Percentiles rank a stretch among this genome's conserved stretches.
These are phyloP conservation scores for Penicillium bialowiezense DNA, from an alignment of 495 filamentous ascomycete genomes.

Conservation along the genomic window DNA sequence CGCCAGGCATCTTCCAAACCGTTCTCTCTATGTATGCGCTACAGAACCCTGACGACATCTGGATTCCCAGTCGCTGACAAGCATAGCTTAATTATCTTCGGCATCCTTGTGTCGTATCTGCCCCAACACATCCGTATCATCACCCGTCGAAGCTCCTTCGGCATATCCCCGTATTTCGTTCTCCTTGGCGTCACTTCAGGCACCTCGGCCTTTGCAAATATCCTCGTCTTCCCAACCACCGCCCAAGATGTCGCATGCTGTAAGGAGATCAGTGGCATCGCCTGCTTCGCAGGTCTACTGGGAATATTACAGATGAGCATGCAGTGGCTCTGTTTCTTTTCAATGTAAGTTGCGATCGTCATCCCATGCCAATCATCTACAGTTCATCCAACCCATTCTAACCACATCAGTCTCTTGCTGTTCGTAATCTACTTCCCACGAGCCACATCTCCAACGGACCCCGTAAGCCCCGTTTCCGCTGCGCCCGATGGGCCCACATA, in stretches of 20 bases:
- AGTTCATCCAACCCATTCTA: background rate
- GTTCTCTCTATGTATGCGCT: constrained; percentile 56
- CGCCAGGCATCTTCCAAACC: constrained; percentile 56
- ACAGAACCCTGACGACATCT: background rate
- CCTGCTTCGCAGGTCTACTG: constrained; percentile 79
- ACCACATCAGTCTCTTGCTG: constrained; percentile 63
- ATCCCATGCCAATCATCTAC: background rate
- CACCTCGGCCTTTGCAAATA: constrained; percentile 86
- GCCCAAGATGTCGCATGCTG: constrained; percentile 81
- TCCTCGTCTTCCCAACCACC: constrained; percentile 76
- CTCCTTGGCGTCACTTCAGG: constrained; percentile 86
- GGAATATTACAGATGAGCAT: constrained; percentile 86
- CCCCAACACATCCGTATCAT: constrained; percentile 95
- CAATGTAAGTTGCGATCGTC: constrained; percentile 63
- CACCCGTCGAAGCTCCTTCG: constrained; percentile 80
- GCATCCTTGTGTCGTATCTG: constrained; percentile 89
- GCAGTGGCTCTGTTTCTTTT: constrained; percentile 87
- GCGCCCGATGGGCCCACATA: constrained; percentile 53
- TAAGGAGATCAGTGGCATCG: constrained; percentile 69
- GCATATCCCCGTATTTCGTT: constrained; percentile 91
- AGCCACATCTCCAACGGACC: constrained; percentile 45
- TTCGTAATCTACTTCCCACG: constrained; percentile 84
- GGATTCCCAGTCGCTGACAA: constrained; percentile 4
- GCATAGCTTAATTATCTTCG: constrained; percentile 75
- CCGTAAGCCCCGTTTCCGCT: constrained; percentile 18